A percentile compares a stretch with the other conserved stretches of the same genome.
Conservation (phyloP, 345 rosid species). For the Gossypium bickii region DNA sequence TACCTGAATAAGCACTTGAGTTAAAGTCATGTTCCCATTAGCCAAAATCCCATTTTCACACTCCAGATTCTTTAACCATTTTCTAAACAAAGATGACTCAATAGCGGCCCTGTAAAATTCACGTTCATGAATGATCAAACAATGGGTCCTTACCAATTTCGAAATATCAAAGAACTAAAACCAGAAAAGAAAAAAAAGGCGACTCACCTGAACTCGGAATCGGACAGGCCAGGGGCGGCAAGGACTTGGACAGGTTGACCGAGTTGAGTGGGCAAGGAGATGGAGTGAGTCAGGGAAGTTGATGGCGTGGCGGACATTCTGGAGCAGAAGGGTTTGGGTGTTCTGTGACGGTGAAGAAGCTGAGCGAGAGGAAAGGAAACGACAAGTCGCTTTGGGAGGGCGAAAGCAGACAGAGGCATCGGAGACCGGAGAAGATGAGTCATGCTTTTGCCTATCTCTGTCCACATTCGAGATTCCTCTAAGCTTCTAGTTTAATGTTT, state of each 20-base stretch:
- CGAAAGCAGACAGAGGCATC: conserved; percentile 11
- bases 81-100: conserved; percentile 72
- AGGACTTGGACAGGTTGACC: conserved; percentile 49
- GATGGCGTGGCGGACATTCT: conserved; percentile 37
- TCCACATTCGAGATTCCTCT: not conserved
- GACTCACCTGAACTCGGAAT: conserved; percentile 59
- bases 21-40: conserved; percentile 44
- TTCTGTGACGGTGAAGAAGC: conserved; percentile 17
- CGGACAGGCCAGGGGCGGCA: conserved; percentile 63
- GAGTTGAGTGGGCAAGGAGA: conserved; percentile 51
- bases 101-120: conserved; percentile 48
- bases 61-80: conserved; percentile 79
- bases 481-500: not conserved
- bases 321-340: conserved; percentile 18
- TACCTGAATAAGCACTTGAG: conserved; percentile 77
- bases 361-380: conserved; percentile 15
- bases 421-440: not conserved
- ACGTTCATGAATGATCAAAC: not conserved
- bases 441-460: not conserved
- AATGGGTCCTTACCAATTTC: not conserved
- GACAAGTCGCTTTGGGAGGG: conserved; percentile 24
- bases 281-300: conserved; percentile 33
- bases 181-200: not conserved
- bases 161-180: not conserved
- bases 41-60: conserved; percentile 69